A percentile compares a stretch with the other conserved stretches of the same genome.
Conservation (phyloP, 108 stramenopile species). For the Fistulifera pelliculosa region DNA sequence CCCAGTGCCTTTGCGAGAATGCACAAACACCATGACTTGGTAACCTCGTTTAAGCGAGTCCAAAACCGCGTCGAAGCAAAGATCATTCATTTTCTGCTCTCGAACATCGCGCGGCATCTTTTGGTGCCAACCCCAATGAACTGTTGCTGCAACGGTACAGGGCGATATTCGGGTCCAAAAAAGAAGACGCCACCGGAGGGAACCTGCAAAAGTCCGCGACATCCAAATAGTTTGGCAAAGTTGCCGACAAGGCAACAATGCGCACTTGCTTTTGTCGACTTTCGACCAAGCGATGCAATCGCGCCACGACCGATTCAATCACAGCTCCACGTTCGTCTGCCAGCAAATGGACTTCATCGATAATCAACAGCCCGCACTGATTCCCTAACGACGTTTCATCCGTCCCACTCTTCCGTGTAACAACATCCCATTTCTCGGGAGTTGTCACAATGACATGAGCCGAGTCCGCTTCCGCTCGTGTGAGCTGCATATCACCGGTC, state of each 20-base stretch:
- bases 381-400: conserved; percentile 83
- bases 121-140: conserved; percentile 83
- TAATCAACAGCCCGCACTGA: conserved; percentile 92
- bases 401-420: conserved; percentile 77
- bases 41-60: conserved; percentile 88
- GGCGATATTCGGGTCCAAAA: conserved; percentile 96
- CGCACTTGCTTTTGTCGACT: conserved; percentile 84
- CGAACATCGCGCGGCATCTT: conserved; percentile 31
- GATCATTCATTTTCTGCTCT: conserved; percentile 85
- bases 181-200: conserved; percentile 83
- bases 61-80: conserved; percentile 83
- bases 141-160: conserved; percentile 94
- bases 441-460: conserved; percentile 92
- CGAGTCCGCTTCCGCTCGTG: conserved; percentile 81
- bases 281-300: conserved; percentile 93
- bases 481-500: conserved; percentile 99
- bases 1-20: conserved; percentile 94
- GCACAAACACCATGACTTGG: conserved; percentile 99
- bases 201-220: conserved; percentile 71
- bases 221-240: conserved; percentile 96
- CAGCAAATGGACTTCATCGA: conserved; percentile 95
- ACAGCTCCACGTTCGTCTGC: conserved; percentile 98
- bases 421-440: conserved; percentile 94
- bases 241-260: conserved; percentile 96
- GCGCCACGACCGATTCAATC: conserved; percentile 95